Base-by-base conservation (phyloP, 2,329 filamentous ascomycete species). In the Ascochyta pisi region DNA sequence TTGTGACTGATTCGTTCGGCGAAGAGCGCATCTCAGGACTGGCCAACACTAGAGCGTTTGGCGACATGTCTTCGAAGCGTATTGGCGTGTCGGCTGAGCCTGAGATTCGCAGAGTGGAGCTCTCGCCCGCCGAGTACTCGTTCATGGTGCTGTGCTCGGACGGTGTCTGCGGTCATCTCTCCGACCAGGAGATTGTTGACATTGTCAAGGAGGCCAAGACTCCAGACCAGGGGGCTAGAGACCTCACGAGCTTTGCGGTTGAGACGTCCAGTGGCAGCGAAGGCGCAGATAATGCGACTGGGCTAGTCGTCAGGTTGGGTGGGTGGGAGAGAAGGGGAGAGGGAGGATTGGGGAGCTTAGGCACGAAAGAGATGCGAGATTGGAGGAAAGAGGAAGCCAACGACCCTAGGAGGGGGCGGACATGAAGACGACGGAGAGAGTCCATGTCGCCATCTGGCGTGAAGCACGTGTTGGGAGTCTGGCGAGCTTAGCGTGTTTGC, bases 131-230 rank as follows among this genome's bases (percentile, higher is more conserved):
- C 0, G 89, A 97, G 74, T 97, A 92, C 76, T 88, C 88, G 3
- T 99, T 99, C 77, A 74, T 98, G 47, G 91, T 96, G 1, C 84
- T 99, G 42, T 86, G 96, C 74, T 90, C 87, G 2, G 95, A 99
- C 74, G 95, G 95, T 24, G 87, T 99, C 9, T 94, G 89, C 19
- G 94, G 91, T 6, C 90, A 90, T 15, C 80, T 98, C 22, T 86
- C 84, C 51, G 95, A 99, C 71, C 94, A 98, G 78, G 95, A 99
- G 78, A 92, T 98, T 59, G 93, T 97, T 27, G 95, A 99, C 73
- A 87, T 98, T 29, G 83, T 98, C 68, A 98, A 98, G 76, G 95
- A 99, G 77, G 91, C 92, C 5, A 88, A 84, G 70, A 98, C 94
- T 0, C 95, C 95, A 0, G 94, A 96, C 65, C 86, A 96, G 72